Evolutionary conservation across 2,329 filamentous ascomycete genomes (phyloP).

Genomic region (Colletotrichum sp.): DNA sequence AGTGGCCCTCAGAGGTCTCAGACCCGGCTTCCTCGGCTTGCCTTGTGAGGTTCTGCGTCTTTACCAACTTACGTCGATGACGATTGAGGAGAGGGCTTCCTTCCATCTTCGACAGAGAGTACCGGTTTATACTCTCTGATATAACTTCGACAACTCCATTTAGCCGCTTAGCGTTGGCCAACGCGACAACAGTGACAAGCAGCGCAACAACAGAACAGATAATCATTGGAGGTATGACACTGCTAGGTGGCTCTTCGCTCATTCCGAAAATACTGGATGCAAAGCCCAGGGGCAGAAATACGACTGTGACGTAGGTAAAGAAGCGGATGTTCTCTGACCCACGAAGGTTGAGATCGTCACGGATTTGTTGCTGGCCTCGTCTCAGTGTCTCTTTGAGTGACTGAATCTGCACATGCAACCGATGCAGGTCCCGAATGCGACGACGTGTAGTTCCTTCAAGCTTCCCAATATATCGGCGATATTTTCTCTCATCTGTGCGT

Average conservation of each 20-base stretch:
- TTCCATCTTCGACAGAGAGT: background rate
- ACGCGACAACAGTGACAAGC: background rate
- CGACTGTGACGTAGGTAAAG: constrained; percentile 38
- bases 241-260: background rate
- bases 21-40: background rate
- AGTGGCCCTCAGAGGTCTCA: background rate
- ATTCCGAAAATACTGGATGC: constrained; percentile 36
- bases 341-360: constrained; percentile 14
- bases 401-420: background rate
- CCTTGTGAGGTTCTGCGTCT: background rate
- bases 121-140: fast-evolving
- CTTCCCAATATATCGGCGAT: constrained; percentile 16
- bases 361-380: background rate
- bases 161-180: background rate
- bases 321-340: constrained; percentile 31
- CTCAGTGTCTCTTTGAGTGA: background rate
- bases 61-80: fast-evolving
- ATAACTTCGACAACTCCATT: background rate
- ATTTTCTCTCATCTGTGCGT: constrained; percentile 33
- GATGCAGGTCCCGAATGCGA: background rate
- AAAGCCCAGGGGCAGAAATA: constrained; percentile 37
- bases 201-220: background rate
- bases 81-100: background rate
- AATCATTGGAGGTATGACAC: background rate
- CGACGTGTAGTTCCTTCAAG: background rate